These are phyloP conservation scores for Penicillium sp. DNA, from an alignment of 2,329 filamentous ascomycete genomes.

Conservation along the genomic window DNA sequence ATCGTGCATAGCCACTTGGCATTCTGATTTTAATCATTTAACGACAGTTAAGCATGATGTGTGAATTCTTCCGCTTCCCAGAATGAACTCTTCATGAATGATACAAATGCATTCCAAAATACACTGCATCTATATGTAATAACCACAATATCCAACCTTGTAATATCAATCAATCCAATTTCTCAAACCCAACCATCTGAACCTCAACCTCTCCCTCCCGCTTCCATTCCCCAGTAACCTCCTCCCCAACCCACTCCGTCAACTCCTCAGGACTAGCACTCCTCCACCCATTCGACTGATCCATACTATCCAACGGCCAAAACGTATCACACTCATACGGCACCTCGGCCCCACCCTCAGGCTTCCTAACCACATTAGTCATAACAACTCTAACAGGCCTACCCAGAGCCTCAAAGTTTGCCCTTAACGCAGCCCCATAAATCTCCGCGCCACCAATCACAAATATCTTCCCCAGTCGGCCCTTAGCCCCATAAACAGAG, in stretches of 20 bases:
- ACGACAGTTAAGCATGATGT: neutral
- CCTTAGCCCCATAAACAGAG: slow-evolving; percentile 18
- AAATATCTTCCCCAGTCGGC: slow-evolving; percentile 63
- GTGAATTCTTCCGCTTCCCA: neutral
- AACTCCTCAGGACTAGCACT: slow-evolving; percentile 36
- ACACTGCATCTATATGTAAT: neutral
- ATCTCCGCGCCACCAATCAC: slow-evolving; percentile 90
- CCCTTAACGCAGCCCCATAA: slow-evolving; percentile 68
- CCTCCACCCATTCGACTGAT: slow-evolving; percentile 32
- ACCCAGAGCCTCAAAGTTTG: slow-evolving; percentile 7
- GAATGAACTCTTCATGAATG: neutral
- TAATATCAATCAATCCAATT: neutral
- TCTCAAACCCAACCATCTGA: slow-evolving; percentile 50
- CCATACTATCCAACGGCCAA: slow-evolving; percentile 44
- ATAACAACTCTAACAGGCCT: slow-evolving; percentile 38
- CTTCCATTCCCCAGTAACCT: slow-evolving; percentile 44
- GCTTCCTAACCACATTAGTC: slow-evolving; percentile 40
- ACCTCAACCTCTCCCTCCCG: slow-evolving; percentile 52
- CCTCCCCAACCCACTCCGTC: slow-evolving; percentile 45
- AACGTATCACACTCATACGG: slow-evolving; percentile 52
- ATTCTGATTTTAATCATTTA: neutral
- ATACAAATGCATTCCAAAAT: neutral
- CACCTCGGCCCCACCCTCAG: slow-evolving; percentile 18
- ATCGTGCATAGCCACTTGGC: neutral
- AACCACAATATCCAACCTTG: neutral